Evolutionary conservation across 2,329 filamentous ascomycete species (phyloP).

Genomic region (Epichloe uncinata): DNA sequence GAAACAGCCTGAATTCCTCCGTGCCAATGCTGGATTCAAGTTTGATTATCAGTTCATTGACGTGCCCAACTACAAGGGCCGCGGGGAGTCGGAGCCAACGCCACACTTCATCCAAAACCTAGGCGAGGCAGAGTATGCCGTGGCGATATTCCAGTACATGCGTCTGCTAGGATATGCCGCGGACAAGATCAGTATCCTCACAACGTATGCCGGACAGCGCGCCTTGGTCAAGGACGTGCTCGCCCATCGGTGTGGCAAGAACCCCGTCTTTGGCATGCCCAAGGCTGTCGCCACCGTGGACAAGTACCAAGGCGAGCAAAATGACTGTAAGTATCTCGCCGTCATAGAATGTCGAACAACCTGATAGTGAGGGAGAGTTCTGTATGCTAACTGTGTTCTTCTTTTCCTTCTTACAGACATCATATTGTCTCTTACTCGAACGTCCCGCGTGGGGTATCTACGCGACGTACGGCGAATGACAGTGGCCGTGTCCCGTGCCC

Average conservation of each 20-base stretch:
- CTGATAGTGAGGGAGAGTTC: too few relatives aligned
- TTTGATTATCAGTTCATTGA: constrained; percentile 97
- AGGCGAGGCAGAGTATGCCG: constrained; percentile 92
- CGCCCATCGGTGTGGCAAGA: constrained; percentile 67
- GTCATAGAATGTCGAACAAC: too few relatives aligned
- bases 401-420: constrained; percentile 46
- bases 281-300: constrained; percentile 89
- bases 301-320: constrained; percentile 98
- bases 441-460: constrained; percentile 78
- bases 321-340: constrained; percentile 67
- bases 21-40: constrained; percentile 81
- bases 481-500: constrained; percentile 83
- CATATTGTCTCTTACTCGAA: constrained; percentile 84
- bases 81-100: constrained; percentile 76
- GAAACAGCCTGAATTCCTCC: constrained; percentile 54
- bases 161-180: constrained; percentile 85
- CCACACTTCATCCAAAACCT: constrained; percentile 95
- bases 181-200: constrained; percentile 70
- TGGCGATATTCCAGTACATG: constrained; percentile 96
- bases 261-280: constrained; percentile 76
- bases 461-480: constrained; percentile 88
- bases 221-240: constrained; percentile 83
- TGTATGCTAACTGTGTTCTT: background rate
- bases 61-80: constrained; percentile 82
- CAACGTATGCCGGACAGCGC: constrained; percentile 85